Evolutionary conservation across 1,284 basidiomycete species (phyloP).

Genomic region (Leccinum subrobustum): DNA sequence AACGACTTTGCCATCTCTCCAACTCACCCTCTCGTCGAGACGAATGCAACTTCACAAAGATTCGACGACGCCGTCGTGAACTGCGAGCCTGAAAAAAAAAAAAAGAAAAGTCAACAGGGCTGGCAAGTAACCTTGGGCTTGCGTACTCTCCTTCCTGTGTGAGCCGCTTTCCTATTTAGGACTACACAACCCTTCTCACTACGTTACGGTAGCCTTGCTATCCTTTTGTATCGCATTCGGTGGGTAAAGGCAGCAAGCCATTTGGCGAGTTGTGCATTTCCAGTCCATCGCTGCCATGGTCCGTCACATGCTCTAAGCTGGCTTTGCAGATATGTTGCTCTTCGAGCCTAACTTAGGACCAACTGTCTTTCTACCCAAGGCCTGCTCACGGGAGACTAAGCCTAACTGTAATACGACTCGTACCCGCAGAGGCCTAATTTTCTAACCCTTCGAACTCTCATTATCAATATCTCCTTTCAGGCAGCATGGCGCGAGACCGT

Average conservation of each 20-base stretch:
- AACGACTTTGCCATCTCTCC: slow-evolving; percentile 51
- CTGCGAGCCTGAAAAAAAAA: slow-evolving; percentile 9
- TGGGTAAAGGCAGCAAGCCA: background rate
- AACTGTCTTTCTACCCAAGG: too few species aligned
- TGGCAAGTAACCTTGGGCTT: slow-evolving; percentile 25
- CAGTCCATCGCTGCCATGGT: background rate
- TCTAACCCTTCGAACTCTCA: too few species aligned
- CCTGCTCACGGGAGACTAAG: too few species aligned
- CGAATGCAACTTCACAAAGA: slow-evolving; percentile 12
- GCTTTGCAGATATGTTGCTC: background rate
- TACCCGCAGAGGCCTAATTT: too few species aligned
- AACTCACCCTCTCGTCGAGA: slow-evolving; percentile 21
- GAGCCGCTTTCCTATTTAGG: slow-evolving; percentile 20
- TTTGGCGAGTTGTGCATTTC: background rate
- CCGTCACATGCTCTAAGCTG: background rate
- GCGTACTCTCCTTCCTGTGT: slow-evolving; percentile 22
- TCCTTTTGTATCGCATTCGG: background rate
- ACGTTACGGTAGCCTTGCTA: background rate
- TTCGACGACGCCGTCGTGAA: slow-evolving; percentile 10
- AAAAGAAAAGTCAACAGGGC: slow-evolving; percentile 7
- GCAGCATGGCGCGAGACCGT: too few species aligned
- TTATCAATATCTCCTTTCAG: too few species aligned
- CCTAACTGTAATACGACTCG: too few species aligned
- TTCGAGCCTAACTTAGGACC: background rate
- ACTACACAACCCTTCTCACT: background rate